Conservation (phyloP, 441 rosid species). For the Arabidopsis hybrid region DNA sequence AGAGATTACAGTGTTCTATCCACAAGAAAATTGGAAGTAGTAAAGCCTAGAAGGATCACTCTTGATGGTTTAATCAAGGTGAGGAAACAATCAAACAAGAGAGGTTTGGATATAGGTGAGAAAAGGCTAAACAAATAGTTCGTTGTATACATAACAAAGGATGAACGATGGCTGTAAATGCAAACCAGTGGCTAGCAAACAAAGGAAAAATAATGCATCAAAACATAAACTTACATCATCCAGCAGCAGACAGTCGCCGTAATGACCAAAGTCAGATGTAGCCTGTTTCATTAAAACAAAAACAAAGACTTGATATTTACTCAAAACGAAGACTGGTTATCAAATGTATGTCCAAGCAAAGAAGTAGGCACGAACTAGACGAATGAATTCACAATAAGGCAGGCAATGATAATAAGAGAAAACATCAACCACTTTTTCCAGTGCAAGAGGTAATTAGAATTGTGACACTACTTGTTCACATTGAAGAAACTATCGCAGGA, state of each 20-base stretch:
- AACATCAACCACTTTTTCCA: background rate
- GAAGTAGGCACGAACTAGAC: background rate
- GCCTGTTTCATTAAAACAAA: constrained; percentile 52
- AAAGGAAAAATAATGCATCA: constrained; percentile 5
- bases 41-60: constrained; percentile 10
- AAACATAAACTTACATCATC: constrained; percentile 91
- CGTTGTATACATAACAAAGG: background rate
- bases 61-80: background rate
- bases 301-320: constrained; percentile 14
- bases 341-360: constrained; percentile 13
- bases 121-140: background rate
- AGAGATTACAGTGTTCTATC: constrained; percentile 10
- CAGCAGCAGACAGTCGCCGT: constrained; percentile 96
- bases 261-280: constrained; percentile 83
- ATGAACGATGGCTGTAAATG: constrained; percentile 5
- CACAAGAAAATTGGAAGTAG: background rate
- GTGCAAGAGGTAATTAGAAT: background rate
- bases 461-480: background rate
- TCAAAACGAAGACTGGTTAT: background rate
- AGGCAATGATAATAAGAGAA: background rate
- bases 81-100: background rate
- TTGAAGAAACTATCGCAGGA: background rate
- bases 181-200: background rate
- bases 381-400: background rate
- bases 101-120: background rate